Conservation (phyloP, 2,329 filamentous ascomycete genomes). For the Claviceps digitariae region DNA sequence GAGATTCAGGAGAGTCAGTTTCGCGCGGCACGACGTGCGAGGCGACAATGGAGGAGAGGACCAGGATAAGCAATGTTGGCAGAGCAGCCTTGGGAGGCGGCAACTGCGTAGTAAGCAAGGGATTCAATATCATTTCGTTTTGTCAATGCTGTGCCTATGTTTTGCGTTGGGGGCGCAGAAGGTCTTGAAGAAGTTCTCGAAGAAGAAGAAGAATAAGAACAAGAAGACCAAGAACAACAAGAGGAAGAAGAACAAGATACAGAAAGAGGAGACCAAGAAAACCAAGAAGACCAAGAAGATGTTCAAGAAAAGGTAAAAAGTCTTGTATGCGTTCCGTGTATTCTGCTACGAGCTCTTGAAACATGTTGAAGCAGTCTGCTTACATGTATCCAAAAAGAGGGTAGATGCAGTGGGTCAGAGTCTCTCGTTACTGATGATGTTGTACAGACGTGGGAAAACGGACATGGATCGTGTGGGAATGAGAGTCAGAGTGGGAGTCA, state of each 20-base stretch:
- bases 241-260: background rate
- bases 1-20: conserved; percentile 22
- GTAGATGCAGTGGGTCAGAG: background rate
- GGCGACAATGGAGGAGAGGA: conserved; percentile 18
- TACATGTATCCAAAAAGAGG: conserved; percentile 1
- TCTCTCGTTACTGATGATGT: conserved; percentile 1
- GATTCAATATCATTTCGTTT: conserved; percentile 13
- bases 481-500: background rate
- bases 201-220: background rate
- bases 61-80: conserved; percentile 21
- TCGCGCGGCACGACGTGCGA: conserved; percentile 27
- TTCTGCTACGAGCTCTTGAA: background rate
- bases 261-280: too few relatives aligned
- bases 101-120: conserved; percentile 22
- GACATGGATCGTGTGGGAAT: background rate
- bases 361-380: background rate
- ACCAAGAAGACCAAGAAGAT: too few relatives aligned
- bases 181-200: background rate
- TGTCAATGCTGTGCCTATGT: conserved; percentile 3
- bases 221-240: too few relatives aligned
- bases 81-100: conserved; percentile 19
- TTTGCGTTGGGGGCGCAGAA: background rate
- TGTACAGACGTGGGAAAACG: background rate
- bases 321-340: background rate
- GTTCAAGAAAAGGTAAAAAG: background rate